phyloP scores from a whole-genome alignment of 805 yeast species.

The Nakazawaea pomicola region DNA sequence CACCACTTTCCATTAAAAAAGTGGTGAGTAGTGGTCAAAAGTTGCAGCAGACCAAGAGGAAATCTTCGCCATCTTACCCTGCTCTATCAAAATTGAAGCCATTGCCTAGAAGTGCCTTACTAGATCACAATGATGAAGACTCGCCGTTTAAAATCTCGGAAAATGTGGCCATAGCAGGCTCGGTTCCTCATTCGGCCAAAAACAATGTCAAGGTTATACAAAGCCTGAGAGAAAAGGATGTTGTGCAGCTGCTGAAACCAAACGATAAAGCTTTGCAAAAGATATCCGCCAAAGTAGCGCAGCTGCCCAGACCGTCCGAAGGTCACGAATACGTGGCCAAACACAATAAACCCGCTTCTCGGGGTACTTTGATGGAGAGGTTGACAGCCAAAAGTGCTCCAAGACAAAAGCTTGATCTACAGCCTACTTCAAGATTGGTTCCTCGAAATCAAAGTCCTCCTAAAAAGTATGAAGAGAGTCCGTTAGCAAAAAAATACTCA shows the following conservation, averaged over 20 bases:
- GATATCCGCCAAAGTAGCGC: slow-evolving; percentile 10
- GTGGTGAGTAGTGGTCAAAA: too few relatives aligned
- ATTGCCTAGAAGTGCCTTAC: background rate
- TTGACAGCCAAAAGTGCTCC: slow-evolving; percentile 17
- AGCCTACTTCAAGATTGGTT: background rate
- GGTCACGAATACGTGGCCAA: too few relatives aligned
- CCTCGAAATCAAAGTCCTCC: slow-evolving; percentile 7
- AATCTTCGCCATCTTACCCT: slow-evolving; percentile 2
- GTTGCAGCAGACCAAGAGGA: slow-evolving; percentile 13
- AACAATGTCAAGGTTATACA: too few relatives aligned
- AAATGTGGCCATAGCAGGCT: background rate
- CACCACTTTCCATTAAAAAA: too few relatives aligned
- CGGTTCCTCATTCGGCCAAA: slow-evolving; percentile 6
- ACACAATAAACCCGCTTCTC: too few relatives aligned
- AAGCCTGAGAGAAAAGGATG: too few relatives aligned
- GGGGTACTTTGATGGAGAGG: slow-evolving; percentile 12
- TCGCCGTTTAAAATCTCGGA: slow-evolving; percentile 7
- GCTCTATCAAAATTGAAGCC: background rate
- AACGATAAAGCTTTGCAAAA: slow-evolving; percentile 8
- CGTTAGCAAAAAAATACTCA: background rate
- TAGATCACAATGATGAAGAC: slow-evolving; percentile 9
- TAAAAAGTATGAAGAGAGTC: slow-evolving; percentile 10
- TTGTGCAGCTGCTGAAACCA: too few relatives aligned
- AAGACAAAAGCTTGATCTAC: slow-evolving; percentile 5
- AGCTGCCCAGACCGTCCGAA: too few relatives aligned